Conservation (phyloP, 2,329 filamentous ascomycete genomes). For the Reticulascus tulasneorum region DNA sequence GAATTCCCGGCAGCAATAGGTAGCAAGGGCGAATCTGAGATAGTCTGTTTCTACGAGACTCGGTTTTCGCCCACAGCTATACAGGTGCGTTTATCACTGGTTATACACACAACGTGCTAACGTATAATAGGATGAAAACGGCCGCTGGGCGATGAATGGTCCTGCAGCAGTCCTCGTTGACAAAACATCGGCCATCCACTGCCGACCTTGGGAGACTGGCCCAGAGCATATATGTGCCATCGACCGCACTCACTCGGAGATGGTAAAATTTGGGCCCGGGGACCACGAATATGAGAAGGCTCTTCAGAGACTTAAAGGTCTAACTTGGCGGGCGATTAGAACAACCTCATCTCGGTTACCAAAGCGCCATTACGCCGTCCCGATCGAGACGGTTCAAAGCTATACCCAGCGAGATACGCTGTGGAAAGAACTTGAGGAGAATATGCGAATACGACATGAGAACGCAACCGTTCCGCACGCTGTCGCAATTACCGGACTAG, state of each 20-base stretch:
- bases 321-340: too few species aligned
- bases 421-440: too few species aligned
- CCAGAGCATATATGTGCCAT: conserved; percentile 18
- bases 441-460: too few species aligned
- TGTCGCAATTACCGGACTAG: too few species aligned
- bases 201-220: conserved; percentile 17
- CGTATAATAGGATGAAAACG: conserved; percentile 14
- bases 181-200: conserved; percentile 19
- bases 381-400: too few species aligned
- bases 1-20: conserved; percentile 12
- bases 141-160: conserved; percentile 19
- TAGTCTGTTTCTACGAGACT: conserved; percentile 23
- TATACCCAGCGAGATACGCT: too few species aligned
- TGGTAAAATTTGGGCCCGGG: conserved; percentile 24
- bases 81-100: conserved; percentile 5
- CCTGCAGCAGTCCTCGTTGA: conserved; percentile 16
- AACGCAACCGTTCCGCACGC: too few species aligned
- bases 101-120: too few species aligned
- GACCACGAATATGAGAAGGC: too few species aligned
- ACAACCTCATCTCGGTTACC: too few species aligned
- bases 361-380: too few species aligned
- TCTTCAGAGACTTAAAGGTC: too few species aligned
- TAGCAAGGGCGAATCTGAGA: conserved; percentile 10
- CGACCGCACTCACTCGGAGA: conserved; percentile 13
- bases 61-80: conserved; percentile 19